Evolutionary conservation across 257 asterid genomes (phyloP).

Genomic region (Solanum lycopersicoides): DNA sequence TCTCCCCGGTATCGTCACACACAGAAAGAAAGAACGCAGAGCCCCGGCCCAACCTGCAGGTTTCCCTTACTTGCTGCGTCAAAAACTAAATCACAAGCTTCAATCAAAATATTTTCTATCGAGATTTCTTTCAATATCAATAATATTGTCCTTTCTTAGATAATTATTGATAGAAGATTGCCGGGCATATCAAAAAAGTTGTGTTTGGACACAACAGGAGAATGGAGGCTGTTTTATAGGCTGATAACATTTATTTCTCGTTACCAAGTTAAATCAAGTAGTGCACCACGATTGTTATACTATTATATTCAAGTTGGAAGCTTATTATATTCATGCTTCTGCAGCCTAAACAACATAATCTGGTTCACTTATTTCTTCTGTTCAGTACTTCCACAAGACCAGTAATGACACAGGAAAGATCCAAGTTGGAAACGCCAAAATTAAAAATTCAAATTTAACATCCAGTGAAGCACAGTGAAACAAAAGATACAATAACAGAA

Average conservation of each 20-base stretch:
- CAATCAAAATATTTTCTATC: too few relatives aligned
- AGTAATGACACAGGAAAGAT: background rate
- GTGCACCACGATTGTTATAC: background rate
- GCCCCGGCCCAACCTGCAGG: too few relatives aligned
- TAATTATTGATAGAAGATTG: too few relatives aligned
- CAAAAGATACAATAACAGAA: conserved; percentile 1
- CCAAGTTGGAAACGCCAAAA: background rate
- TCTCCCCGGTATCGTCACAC: too few relatives aligned
- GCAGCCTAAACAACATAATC: background rate
- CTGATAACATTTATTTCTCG: background rate
- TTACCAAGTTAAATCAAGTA: background rate
- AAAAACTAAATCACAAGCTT: too few relatives aligned
- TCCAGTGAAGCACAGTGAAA: background rate
- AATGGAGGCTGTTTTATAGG: background rate
- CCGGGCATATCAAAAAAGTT: too few relatives aligned
- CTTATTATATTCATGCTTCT: background rate
- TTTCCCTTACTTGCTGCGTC: too few relatives aligned
- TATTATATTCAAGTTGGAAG: background rate
- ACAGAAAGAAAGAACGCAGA: too few relatives aligned
- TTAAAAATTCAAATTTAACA: background rate
- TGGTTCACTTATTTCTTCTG: background rate
- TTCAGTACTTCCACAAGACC: background rate
- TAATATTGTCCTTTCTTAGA: too few relatives aligned
- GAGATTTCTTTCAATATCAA: too few relatives aligned
- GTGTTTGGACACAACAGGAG: background rate